Evolutionary conservation across 108 stramenopile species (phyloP), one percentile per base, ranked within the genome.

Genomic region (Cylindrotheca fusiformis): DNA sequence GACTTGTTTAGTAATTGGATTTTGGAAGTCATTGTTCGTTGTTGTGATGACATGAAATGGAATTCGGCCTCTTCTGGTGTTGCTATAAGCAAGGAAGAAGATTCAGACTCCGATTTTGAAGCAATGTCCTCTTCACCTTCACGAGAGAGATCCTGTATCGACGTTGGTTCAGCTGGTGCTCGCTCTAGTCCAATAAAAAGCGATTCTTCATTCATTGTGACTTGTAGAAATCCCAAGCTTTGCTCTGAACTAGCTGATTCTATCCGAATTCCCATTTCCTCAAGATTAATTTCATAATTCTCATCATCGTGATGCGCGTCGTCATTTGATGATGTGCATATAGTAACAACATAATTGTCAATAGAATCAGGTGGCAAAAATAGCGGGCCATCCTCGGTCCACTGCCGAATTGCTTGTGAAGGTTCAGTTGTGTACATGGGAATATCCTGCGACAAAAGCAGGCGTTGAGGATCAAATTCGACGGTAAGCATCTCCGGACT

Each of bases 181-280:
- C 32, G 32, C 20, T 82, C 75, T 48, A 86, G 61, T 14, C 58
- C 74, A 60, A 81, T 78, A 24, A 75, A 70, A 44, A 86, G 68
- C 18, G 67, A 65, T 22, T 72, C 77, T 18, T 51, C 61, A 51
- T 69, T 76, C 28, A 80, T 81, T 60, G 66, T 58, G n/a, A 86
- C 58, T 22, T 76, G 53, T 32, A 83, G 53, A 65, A 79, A 83
- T 41, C 82, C 82, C 24, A 86, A 46, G 32, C 76, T 77, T 33
- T 46, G 54, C 23, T 73, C 48, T 1, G 44, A 50, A 64, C 49
- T 27, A 47, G 67, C 69, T 31, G 47, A 23, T 26, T 71, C 64
- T 67, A 77, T 58, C 71, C 71, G 65, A 17, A 32, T 54, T 32
- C 57, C 29, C 58, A 65, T 48, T 71, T 79, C 50, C 46, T 63